Evolutionary conservation across 371 early-diverging fungal genomes (phyloP).

Genomic region (Basidiobolus meristosporus): DNA sequence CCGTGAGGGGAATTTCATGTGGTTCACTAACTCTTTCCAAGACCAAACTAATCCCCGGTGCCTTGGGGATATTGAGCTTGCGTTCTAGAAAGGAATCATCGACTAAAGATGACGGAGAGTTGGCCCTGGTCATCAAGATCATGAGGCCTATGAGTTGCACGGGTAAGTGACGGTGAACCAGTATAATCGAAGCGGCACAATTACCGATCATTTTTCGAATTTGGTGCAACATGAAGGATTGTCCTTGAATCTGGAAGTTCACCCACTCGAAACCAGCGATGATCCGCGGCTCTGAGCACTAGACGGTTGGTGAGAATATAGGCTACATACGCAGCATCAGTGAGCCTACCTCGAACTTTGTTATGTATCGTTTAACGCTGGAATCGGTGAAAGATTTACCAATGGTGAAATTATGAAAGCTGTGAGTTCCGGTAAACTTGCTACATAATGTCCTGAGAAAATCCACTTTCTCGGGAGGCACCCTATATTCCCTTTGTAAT

Average conservation of each 20-base stretch:
- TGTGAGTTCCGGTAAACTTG: slow-evolving; percentile 76
- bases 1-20: background rate
- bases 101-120: slow-evolving; percentile 43
- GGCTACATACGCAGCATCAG: too few species aligned
- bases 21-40: slow-evolving; percentile 43
- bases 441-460: slow-evolving; percentile 43
- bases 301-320: background rate
- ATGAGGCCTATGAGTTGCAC: slow-evolving; percentile 21
- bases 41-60: slow-evolving; percentile 90
- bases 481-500: slow-evolving; percentile 29
- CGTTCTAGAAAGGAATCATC: slow-evolving; percentile 30
- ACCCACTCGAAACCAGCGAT: slow-evolving; percentile 79
- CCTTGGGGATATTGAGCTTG: slow-evolving; percentile 92
- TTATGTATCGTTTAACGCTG: slow-evolving; percentile 60
- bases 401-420: slow-evolving; percentile 95
- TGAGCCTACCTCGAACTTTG: slow-evolving; percentile 35
- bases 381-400: slow-evolving; percentile 51
- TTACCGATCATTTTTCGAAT: slow-evolving; percentile 98
- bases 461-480: slow-evolving; percentile 26
- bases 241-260: slow-evolving; percentile 81
- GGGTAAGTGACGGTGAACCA: background rate
- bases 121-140: slow-evolving; percentile 59
- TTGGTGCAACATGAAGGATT: slow-evolving; percentile 98
- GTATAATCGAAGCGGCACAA: background rate
- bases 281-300: slow-evolving; percentile 56